A percentile compares a stretch with the other conserved stretches of the same genome.
Evolutionary conservation across 2,329 filamentous ascomycete species (phyloP).

Genomic region (Sclerotinia glacialis): DNA sequence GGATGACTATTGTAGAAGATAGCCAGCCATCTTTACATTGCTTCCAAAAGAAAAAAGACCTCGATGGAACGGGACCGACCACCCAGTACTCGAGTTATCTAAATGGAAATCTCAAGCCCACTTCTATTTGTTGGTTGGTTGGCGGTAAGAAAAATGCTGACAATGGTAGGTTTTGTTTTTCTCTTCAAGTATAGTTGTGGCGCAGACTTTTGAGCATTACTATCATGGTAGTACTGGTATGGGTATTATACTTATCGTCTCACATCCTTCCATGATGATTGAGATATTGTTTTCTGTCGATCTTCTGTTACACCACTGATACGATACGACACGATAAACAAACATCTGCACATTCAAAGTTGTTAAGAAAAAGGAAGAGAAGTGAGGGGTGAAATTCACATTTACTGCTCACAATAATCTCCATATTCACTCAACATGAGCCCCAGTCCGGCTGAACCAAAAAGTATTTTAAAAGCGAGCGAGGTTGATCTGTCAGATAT

Average conservation of each 20-base stretch:
- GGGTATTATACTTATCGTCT: background rate
- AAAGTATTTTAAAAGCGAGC: slow-evolving; percentile 1
- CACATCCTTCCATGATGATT: slow-evolving; percentile 4
- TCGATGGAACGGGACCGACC: background rate
- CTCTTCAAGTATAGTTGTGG: background rate
- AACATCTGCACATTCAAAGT: background rate
- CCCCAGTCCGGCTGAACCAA: background rate
- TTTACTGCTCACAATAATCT: background rate
- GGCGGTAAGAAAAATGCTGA: background rate
- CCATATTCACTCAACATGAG: slow-evolving; percentile 12
- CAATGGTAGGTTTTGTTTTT: background rate
- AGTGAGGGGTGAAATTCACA: background rate
- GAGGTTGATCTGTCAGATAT: background rate
- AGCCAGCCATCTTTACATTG: background rate
- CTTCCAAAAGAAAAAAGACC: background rate
- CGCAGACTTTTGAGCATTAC: slow-evolving; percentile 1
- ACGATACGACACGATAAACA: slow-evolving; percentile 1
- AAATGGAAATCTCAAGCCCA: background rate
- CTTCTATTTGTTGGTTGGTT: background rate
- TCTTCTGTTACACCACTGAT: slow-evolving; percentile 11
- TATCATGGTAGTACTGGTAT: background rate
- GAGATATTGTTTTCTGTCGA: background rate
- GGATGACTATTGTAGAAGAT: background rate
- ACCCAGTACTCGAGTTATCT: background rate
- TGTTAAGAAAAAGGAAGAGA: background rate